A percentile compares a stretch with the other conserved stretches of the same genome.
Evolutionary conservation across 1,284 basidiomycete genomes (phyloP).

Genomic region (Phlebopus sp.): DNA sequence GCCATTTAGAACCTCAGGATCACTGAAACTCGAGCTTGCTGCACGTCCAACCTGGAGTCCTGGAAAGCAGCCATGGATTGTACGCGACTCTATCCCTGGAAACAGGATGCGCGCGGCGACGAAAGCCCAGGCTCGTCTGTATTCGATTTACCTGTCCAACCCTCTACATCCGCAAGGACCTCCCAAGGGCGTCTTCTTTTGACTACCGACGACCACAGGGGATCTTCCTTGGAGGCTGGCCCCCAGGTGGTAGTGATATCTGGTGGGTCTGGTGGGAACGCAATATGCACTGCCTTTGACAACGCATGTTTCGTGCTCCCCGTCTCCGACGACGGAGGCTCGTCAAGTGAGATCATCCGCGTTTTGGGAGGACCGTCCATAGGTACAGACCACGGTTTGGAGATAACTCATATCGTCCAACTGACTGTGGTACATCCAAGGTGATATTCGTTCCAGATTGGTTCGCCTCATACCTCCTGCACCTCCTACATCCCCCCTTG

Average conservation of each 20-base stretch:
- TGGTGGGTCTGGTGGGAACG: constrained; percentile 81
- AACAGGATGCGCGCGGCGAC: constrained; percentile 11
- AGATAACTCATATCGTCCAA: constrained; percentile 6
- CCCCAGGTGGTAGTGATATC: constrained; percentile 66
- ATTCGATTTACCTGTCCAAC: constrained; percentile 64
- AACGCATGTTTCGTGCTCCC: constrained; percentile 73
- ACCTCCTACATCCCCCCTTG: constrained; percentile 54
- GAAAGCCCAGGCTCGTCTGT: constrained; percentile 67
- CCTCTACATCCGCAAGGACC: constrained; percentile 15
- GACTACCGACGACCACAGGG: constrained; percentile 6
- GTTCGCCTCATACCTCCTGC: constrained; percentile 76
- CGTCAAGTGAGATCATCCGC: constrained; percentile 81
- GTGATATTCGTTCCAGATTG: constrained; percentile 80
- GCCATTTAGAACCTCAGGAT: no score
- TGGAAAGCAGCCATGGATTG: constrained; percentile 20
- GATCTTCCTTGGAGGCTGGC: constrained; percentile 7
- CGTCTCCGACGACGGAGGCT: constrained; percentile 85
- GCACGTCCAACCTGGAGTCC: no score
- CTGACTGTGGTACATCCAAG: constrained; percentile 36
- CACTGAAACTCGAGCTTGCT: no score
- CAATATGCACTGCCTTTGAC: constrained; percentile 73
- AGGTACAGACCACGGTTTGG: constrained; percentile 40
- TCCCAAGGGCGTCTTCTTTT: constrained; percentile 2
- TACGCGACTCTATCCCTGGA: constrained; percentile 11
- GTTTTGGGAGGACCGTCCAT: constrained; percentile 82